Evolutionary conservation across 352 stramenopile species (phyloP).

Genomic region (Globisporangium ultimum): DNA sequence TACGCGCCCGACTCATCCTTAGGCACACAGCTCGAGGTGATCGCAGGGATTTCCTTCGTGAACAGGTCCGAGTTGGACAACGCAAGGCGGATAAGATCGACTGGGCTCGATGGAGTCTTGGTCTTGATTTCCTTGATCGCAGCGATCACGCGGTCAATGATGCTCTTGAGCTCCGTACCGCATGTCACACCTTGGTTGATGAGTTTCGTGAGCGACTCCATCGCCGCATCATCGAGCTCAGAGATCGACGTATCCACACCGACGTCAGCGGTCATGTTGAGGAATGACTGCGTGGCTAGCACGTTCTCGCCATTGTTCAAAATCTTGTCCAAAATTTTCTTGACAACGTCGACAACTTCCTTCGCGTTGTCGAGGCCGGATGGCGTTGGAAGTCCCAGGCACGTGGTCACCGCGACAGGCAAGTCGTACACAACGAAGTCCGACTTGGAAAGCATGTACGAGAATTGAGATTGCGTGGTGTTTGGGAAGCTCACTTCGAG

Average conservation of each 20-base stretch:
- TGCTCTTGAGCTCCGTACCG: constrained; percentile 40
- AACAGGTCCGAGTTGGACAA: constrained; percentile 39
- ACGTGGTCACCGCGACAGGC: constrained; percentile 43
- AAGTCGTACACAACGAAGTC: constrained; percentile 54
- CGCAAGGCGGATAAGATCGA: constrained; percentile 39
- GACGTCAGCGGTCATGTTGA: constrained; percentile 23
- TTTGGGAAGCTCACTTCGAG: constrained; percentile 28
- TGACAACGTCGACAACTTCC: constrained; percentile 10
- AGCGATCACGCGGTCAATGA: constrained; percentile 41
- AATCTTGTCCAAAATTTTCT: constrained; percentile 17
- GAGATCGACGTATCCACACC: neutral
- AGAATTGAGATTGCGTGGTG: constrained; percentile 48
- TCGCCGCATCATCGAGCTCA: neutral
- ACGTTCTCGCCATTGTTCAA: constrained; percentile 37
- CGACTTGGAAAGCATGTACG: constrained; percentile 50
- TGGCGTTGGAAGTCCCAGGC: constrained; percentile 24
- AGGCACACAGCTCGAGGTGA: constrained; percentile 43
- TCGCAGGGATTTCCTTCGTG: constrained; percentile 35
- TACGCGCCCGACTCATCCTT: constrained; percentile 31
- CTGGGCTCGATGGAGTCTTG: constrained; percentile 16
- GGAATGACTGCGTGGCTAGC: constrained; percentile 20
- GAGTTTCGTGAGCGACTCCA: constrained; percentile 22
- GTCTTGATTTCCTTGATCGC: constrained; percentile 38
- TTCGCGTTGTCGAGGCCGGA: constrained; percentile 3
- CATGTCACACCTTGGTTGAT: constrained; percentile 38